Percentiles rank a stretch among this genome's conserved stretches.
These are phyloP conservation scores for Chalciporus pseudorubinellus DNA, from an alignment of 768 basidiomycete genomes.

Conservation along the genomic window DNA sequence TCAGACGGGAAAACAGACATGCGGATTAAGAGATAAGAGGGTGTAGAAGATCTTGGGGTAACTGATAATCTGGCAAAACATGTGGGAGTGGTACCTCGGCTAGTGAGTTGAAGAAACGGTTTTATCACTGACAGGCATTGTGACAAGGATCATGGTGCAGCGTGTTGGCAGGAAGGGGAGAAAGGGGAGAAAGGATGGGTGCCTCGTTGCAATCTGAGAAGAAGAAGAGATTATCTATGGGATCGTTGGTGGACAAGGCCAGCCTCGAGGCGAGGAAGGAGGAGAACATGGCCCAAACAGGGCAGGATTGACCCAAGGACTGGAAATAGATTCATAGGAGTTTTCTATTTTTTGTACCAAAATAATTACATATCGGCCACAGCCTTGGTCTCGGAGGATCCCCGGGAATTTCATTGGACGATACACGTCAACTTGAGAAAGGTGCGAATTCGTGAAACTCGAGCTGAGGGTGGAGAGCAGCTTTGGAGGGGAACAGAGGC, in stretches of 20 bases:
- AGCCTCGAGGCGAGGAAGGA: slow-evolving; percentile 7
- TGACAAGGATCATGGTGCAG: not conserved
- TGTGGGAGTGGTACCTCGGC: not conserved
- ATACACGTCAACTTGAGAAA: too few relatives aligned
- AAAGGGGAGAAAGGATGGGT: not conserved
- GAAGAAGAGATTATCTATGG: slow-evolving; percentile 3
- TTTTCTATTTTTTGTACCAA: not conserved
- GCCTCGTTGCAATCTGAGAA: slow-evolving; percentile 2
- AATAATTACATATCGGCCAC: not conserved
- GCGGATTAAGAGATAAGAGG: not conserved
- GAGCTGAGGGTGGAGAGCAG: too few relatives aligned
- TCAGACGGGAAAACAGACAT: not conserved
- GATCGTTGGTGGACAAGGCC: not conserved
- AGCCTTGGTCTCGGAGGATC: too few relatives aligned
- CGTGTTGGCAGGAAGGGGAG: not conserved
- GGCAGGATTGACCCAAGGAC: not conserved
- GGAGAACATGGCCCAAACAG: not conserved
- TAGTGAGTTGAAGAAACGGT: not conserved
- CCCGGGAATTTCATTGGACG: too few relatives aligned
- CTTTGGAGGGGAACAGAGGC: too few relatives aligned
- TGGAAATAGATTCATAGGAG: not conserved
- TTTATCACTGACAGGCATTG: not conserved
- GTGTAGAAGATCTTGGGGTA: not conserved
- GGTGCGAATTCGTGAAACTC: too few relatives aligned
- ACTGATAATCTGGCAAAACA: not conserved